A percentile compares a stretch with the other conserved stretches of the same genome.
phyloP scores from a whole-genome alignment of 306 rosid species.

The Rosa rugosa region DNA sequence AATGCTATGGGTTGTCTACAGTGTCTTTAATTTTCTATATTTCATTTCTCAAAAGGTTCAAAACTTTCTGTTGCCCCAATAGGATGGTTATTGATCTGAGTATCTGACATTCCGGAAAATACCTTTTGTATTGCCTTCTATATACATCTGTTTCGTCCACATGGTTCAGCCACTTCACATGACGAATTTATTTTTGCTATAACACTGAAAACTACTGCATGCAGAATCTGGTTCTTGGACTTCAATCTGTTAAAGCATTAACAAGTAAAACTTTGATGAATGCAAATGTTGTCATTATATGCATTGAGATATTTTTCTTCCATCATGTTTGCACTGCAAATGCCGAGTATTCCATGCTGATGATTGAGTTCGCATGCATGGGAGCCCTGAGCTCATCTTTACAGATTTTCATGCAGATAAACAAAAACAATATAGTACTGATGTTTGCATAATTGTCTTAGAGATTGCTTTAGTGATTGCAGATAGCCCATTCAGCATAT shows the following conservation, averaged over 20 bases:
- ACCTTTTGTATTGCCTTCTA: not conserved
- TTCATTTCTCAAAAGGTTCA: not conserved
- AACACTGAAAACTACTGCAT: not conserved
- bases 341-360: not conserved
- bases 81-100: not conserved
- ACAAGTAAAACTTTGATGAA: not conserved
- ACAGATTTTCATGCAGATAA: not conserved
- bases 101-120: not conserved
- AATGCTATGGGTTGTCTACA: not conserved
- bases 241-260: not conserved
- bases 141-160: not conserved
- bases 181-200: not conserved
- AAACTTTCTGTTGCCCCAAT: not conserved
- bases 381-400: not conserved
- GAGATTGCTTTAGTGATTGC: constrained; percentile 33
- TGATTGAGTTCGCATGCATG: not conserved
- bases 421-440: not conserved
- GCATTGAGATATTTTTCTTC: not conserved
- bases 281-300: not conserved
- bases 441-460: constrained; percentile 1
- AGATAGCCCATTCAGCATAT: constrained; percentile 73
- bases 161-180: not conserved
- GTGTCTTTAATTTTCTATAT: not conserved
- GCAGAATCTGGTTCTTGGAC: not conserved
- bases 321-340: not conserved